Conservation (phyloP, 805 yeast genomes). For the Monosporozyma aquatica region DNA sequence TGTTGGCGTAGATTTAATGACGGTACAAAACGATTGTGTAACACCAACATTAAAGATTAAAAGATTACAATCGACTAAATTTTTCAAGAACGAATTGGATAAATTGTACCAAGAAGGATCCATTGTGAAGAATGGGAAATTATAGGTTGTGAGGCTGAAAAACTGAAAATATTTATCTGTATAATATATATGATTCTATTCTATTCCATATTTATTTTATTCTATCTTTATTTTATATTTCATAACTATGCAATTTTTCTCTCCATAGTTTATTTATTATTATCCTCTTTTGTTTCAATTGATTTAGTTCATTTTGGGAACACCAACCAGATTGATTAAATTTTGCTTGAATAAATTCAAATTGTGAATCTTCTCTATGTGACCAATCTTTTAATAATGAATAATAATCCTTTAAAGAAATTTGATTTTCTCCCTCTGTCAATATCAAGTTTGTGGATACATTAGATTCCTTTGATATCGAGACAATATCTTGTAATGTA, state of each 20-base stretch:
- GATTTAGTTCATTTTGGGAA: constrained; percentile 19
- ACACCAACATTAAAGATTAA: constrained; percentile 62
- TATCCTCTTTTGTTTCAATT: constrained; percentile 21
- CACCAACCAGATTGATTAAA: constrained; percentile 24
- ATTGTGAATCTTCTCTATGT: constrained; percentile 22
- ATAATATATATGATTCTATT: too few relatives aligned
- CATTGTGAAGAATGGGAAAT: constrained; percentile 18
- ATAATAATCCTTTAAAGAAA: constrained; percentile 20
- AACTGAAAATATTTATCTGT: background rate
- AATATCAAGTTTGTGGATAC: background rate
- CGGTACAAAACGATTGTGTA: constrained; percentile 48
- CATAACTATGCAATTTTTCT: constrained; percentile 17
- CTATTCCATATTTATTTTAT: background rate
- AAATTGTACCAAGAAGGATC: constrained; percentile 44
- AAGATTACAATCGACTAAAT: constrained; percentile 40
- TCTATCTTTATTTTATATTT: background rate
- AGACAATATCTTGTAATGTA: background rate
- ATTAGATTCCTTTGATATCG: constrained; percentile 7
- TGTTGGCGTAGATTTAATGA: constrained; percentile 51
- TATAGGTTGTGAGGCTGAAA: too few relatives aligned
- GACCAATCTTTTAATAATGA: constrained; percentile 19
- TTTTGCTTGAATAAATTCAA: constrained; percentile 19
- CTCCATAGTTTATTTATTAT: constrained; percentile 27
- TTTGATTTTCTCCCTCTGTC: constrained; percentile 9
- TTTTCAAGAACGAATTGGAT: constrained; percentile 34